These are phyloP conservation scores for Solanum piurae DNA, from an alignment of 257 asterid genomes.

Conservation along the genomic window DNA sequence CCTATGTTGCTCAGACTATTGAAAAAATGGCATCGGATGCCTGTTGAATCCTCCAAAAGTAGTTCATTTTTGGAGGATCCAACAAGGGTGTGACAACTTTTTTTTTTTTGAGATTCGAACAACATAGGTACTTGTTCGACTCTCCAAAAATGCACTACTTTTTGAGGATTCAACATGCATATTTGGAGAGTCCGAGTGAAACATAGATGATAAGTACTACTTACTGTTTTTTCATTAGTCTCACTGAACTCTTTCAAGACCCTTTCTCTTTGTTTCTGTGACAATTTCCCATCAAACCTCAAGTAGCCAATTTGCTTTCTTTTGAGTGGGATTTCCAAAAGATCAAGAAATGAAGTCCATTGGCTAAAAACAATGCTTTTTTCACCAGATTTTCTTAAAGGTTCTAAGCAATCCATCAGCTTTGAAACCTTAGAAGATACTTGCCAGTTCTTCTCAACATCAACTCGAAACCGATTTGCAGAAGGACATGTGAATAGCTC, in stretches of 20 bases:
- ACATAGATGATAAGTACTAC: neutral
- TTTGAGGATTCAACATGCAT: neutral
- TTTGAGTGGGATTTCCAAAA: slow-evolving; percentile 54
- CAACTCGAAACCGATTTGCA: slow-evolving; percentile 39
- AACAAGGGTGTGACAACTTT: neutral
- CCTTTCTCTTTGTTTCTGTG: slow-evolving; percentile 52
- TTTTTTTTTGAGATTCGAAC: neutral
- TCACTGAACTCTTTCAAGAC: slow-evolving; percentile 76
- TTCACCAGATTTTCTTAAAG: slow-evolving; percentile 28
- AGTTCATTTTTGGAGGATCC: neutral
- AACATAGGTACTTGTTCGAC: neutral
- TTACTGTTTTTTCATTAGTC: slow-evolving; percentile 45
- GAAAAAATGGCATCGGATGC: neutral
- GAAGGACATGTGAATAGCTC: slow-evolving; percentile 72
- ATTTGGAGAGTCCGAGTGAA: neutral
- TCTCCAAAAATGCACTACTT: neutral
- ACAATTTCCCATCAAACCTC: slow-evolving; percentile 71
- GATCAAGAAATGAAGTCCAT: slow-evolving; percentile 78
- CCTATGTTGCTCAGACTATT: neutral
- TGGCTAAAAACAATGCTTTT: slow-evolving; percentile 82
- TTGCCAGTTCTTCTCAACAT: slow-evolving; percentile 61
- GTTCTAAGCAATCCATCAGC: slow-evolving; percentile 51
- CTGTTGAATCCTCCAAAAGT: neutral
- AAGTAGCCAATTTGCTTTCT: slow-evolving; percentile 36
- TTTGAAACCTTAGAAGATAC: slow-evolving; percentile 64